Evolutionary conservation across 225 moss, liverwort and hornwort genomes (phyloP).

Genomic region (Antitrichia curtipendula): DNA sequence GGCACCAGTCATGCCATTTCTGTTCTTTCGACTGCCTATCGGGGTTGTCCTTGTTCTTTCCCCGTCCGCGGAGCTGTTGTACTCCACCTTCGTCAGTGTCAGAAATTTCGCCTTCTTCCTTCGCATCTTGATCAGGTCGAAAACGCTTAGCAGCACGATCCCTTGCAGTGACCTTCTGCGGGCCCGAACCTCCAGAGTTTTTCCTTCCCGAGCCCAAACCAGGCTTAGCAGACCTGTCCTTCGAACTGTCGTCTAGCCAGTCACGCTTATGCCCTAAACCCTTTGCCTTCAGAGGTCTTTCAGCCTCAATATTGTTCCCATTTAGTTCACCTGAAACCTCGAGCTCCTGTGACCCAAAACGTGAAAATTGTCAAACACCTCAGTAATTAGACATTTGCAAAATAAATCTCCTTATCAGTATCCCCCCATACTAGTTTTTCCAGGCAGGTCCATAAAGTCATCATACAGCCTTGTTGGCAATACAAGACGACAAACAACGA

Average conservation of each 20-base stretch:
- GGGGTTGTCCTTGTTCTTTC: slow-evolving; percentile 36
- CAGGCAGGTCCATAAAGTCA: background rate
- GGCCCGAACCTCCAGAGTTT: slow-evolving; percentile 29
- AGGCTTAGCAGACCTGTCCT: slow-evolving; percentile 53
- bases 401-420: background rate
- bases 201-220: slow-evolving; percentile 36
- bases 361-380: background rate
- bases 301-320: slow-evolving; percentile 27
- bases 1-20: slow-evolving; percentile 99
- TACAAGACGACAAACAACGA: background rate
- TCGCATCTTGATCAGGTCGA: slow-evolving; percentile 54
- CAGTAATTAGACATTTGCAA: background rate
- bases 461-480: background rate
- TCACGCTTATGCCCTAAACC: slow-evolving; percentile 46
- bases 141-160: slow-evolving; percentile 57
- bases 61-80: slow-evolving; percentile 46
- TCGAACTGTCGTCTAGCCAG: slow-evolving; percentile 45
- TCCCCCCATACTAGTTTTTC: background rate
- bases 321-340: slow-evolving; percentile 77
- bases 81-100: slow-evolving; percentile 65
- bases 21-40: slow-evolving; percentile 80
- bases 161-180: slow-evolving; percentile 37
- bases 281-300: slow-evolving; percentile 46
- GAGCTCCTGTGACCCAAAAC: slow-evolving; percentile 50
- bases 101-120: slow-evolving; percentile 98